These are phyloP conservation scores for Pseudozyma sp. DNA, from an alignment of 1,284 basidiomycete genomes.

Conservation along the genomic window DNA sequence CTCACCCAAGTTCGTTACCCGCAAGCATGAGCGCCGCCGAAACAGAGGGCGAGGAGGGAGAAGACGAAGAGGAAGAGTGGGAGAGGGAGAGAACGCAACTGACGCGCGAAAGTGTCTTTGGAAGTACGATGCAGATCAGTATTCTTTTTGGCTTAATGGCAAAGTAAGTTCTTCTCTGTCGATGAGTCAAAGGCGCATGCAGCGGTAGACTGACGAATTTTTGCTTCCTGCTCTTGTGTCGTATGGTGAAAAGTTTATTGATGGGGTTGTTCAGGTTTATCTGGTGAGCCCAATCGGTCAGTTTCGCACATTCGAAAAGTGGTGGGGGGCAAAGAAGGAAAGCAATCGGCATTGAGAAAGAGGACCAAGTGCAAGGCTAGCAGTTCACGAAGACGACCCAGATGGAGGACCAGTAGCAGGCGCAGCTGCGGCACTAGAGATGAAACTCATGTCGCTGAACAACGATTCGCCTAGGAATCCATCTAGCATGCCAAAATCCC, in stretches of 20 bases:
- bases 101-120: constrained; percentile 27
- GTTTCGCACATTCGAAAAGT: no score
- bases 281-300: constrained; percentile 17
- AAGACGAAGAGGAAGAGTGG: constrained; percentile 29
- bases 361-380: no score
- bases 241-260: constrained; percentile 9
- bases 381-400: not conserved
- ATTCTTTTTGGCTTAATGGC: constrained; percentile 37
- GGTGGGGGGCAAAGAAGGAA: no score
- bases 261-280: constrained; percentile 44
- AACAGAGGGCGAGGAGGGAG: not conserved
- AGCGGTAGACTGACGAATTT: not conserved
- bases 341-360: no score
- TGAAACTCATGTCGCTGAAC: constrained; percentile 54
- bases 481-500: constrained; percentile 50
- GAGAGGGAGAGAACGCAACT: constrained; percentile 4
- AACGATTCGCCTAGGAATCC: constrained; percentile 43
- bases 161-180: constrained; percentile 23
- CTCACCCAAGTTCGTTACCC: constrained; percentile 26
- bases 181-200: not conserved
- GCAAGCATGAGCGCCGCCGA: not conserved
- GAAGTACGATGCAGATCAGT: constrained; percentile 41
- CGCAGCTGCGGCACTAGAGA: constrained; percentile 22
- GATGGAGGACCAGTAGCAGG: not conserved
- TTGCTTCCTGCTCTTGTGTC: not conserved